Evolutionary conservation across 2,329 filamentous ascomycete genomes (phyloP).

Genomic region (Fusarium phyllophilum): DNA sequence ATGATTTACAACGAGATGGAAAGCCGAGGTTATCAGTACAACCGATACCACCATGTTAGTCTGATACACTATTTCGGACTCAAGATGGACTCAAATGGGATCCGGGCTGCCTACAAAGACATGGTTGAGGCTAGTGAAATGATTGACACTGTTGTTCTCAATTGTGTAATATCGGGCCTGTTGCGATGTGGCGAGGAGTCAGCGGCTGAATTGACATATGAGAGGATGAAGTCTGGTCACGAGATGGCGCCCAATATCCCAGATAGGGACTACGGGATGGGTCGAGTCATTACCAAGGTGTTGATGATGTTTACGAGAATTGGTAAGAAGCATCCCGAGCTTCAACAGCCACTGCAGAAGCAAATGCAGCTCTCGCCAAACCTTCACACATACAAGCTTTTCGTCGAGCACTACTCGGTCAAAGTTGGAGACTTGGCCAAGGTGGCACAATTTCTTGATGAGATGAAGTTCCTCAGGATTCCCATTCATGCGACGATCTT

Average conservation of each 20-base stretch:
- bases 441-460: constrained; percentile 76
- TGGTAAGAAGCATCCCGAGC: constrained; percentile 63
- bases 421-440: constrained; percentile 76
- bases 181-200: constrained; percentile 78
- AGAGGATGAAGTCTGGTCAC: constrained; percentile 79
- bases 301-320: constrained; percentile 68
- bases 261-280: constrained; percentile 57
- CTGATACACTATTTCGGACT: constrained; percentile 87
- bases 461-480: constrained; percentile 79
- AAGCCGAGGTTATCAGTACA: constrained; percentile 71
- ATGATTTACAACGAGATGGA: constrained; percentile 87
- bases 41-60: constrained; percentile 83
- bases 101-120: constrained; percentile 81
- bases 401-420: constrained; percentile 79
- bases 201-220: constrained; percentile 83
- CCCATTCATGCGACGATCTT: constrained; percentile 81
- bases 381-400: constrained; percentile 79
- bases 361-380: constrained; percentile 76
- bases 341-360: constrained; percentile 67
- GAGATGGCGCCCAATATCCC: constrained; percentile 53
- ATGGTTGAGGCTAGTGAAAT: constrained; percentile 88
- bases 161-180: constrained; percentile 84
- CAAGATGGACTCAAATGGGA: constrained; percentile 75
- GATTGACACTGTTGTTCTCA: constrained; percentile 87
- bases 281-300: constrained; percentile 62